phyloP scores from a whole-genome alignment of 225 moss, liverwort and hornwort species.

The Pseudisothecium myosuroides region DNA sequence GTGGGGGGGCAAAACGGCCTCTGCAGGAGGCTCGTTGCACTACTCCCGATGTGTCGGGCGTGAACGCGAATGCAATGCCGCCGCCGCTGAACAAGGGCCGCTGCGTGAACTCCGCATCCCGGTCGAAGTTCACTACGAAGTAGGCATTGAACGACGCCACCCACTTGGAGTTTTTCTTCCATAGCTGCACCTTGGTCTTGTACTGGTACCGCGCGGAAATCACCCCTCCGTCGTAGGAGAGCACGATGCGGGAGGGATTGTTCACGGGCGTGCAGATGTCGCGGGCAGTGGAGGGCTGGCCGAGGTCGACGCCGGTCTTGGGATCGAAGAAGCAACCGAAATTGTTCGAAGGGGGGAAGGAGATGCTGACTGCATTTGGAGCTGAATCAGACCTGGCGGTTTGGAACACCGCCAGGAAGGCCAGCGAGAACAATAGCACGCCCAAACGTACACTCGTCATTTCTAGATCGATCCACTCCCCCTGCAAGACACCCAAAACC shows the following conservation, averaged over 20 bases:
- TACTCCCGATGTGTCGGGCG: conserved; percentile 1
- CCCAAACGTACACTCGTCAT: not conserved
- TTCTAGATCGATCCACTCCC: not conserved
- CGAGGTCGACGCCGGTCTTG: not conserved
- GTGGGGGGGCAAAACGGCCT: too few relatives aligned
- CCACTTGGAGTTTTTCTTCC: conserved; percentile 21
- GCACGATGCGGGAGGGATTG: not conserved
- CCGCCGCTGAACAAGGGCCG: conserved; percentile 36
- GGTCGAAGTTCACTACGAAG: conserved; percentile 25
- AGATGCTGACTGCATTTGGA: conserved; percentile 18
- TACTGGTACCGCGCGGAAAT: conserved; percentile 19
- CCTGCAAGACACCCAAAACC: not conserved
- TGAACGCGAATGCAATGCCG: conserved; percentile 23
- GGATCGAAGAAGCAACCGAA: conserved; percentile 31
- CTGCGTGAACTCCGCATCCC: conserved; percentile 18
- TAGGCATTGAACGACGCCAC: conserved; percentile 33
- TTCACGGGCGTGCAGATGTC: conserved; percentile 6
- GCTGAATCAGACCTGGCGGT: not conserved
- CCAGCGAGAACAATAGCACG: not conserved
- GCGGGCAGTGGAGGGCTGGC: not conserved
- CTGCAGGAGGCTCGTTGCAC: too few relatives aligned
- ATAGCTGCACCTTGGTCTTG: conserved; percentile 21
- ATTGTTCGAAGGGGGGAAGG: conserved; percentile 26
- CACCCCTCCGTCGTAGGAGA: conserved; percentile 9
- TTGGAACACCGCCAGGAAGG: not conserved